Base-by-base conservation (phyloP, 2,329 filamentous ascomycete species). In the Calonectria hawksworthii region DNA sequence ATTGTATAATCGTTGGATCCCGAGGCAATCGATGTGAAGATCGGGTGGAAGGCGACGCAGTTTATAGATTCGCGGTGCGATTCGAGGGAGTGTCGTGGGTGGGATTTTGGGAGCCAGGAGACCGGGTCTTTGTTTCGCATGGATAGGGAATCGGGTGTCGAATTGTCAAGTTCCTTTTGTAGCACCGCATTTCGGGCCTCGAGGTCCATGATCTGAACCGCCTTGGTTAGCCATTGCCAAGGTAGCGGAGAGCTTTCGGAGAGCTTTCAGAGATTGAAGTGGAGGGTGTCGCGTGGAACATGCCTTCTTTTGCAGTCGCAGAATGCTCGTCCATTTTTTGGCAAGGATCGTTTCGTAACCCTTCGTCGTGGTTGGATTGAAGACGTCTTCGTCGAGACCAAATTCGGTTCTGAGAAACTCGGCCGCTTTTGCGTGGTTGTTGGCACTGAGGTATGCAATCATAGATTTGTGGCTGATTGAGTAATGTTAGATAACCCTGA, bases 291-390 rank as follows among this genome's bases (percentile, higher is more conserved):
- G 36, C 7, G 51, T 3, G 28, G 14, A 23, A 54, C 41, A 67
- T 85, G 94, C 95, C 94, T 98, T 98, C 86, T 98, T 98, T 86
- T 98, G 96, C 84, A 99, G 86, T 74, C 96, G 91, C 81, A 98
- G 95, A 26, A 98, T 94, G 81, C 95, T 96, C 26, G 96, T 98
- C 96, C 96, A 98, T 88, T 98, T 99, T 90, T 98, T 98, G 89
- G 98, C 96, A 79, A 98, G 86, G 30, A 98, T 86, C 3, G 94
- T 94, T 86, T 98, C 95, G 86, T 98, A 98, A 86, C 98, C 98
- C 88, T 98, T 98, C 70, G 93, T 90, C 28, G 95, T 98, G 18
- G 91, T 90, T 76, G 94, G 90, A 84, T 98, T 95, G 80, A 98
- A 96, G 66, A 87, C 87, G 68, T 90, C 86, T 77, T 94, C 91